Evolutionary conservation across 2,329 filamentous ascomycete species (phyloP), one percentile per base, ranked within the genome.

Genomic region (Penicillium hordei): DNA sequence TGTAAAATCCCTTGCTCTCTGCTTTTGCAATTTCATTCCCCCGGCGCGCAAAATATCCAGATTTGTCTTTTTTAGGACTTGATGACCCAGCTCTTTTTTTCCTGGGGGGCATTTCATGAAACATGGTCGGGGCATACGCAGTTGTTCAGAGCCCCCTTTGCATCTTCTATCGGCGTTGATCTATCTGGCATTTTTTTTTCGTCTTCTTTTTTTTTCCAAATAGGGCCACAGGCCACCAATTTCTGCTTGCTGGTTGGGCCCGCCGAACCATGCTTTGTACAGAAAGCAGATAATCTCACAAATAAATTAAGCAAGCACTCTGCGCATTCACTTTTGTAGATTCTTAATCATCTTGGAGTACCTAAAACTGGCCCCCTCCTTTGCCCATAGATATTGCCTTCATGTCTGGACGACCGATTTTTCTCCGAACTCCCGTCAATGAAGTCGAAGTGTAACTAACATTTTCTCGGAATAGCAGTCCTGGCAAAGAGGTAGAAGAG

Each of bases 61-160:
- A 57, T 52, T 53, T 38, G 42, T 57, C 49, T 68, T 60, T 68
- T 60, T 60, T 39, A 61, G 55, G 31, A 48, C 31, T 49, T 49
- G 45, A 55, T 58, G 45, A 42, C 39, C 39, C 52, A 33, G 17
- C 45, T 27, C 43, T 34, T 46, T 39, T 39, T 45, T 40, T 21
- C 31, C n/a, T 33, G 21, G 29, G 21, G 48, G 42, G 42, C 43
- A 57, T 57, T 53, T 48, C 42, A 50, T 55, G 44, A 55, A 39
- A 60, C 23, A 45, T 25, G 58, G 48, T 50, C 29, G 31, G 51
- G 34, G 45, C 38, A 49, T 40, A 48, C 25, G 52, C 33, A 34
- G 33, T 57, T 54, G 43, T 27, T 49, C 25, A 21, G 45, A 33
- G 21, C 44, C 31, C 45, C 25, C 27, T 50, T 58, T 58, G 56